A percentile compares a stretch with the other conserved stretches of the same genome.
These are phyloP conservation scores for Groenewaldozyma tartarivorans DNA, from an alignment of 805 yeast genomes.

Conservation along the genomic window DNA sequence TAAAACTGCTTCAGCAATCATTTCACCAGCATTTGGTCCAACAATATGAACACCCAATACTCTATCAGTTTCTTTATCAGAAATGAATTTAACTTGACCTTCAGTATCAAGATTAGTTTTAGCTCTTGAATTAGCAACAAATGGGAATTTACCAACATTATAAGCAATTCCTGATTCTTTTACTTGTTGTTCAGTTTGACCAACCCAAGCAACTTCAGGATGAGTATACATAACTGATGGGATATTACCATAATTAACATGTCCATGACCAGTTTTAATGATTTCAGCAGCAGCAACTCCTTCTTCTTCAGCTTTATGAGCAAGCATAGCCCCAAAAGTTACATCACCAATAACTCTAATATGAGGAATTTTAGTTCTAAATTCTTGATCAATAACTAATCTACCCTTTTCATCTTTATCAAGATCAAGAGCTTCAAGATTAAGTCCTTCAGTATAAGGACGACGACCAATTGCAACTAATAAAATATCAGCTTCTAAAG, in stretches of 20 bases:
- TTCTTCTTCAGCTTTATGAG: slow-evolving; percentile 99
- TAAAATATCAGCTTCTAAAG: slow-evolving; percentile 81
- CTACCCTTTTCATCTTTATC: slow-evolving; percentile 91
- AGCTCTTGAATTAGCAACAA: slow-evolving; percentile 98
- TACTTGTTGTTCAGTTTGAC: slow-evolving; percentile 89
- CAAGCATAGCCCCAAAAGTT: slow-evolving; percentile 98
- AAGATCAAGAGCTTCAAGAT: slow-evolving; percentile 79
- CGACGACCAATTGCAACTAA: slow-evolving; percentile 98
- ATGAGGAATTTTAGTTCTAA: slow-evolving; percentile 83
- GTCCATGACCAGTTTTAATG: slow-evolving; percentile 90
- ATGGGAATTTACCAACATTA: slow-evolving; percentile 97
- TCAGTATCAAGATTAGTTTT: slow-evolving; percentile 96
- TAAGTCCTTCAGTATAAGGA: slow-evolving; percentile 86
- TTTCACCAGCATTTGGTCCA: slow-evolving; percentile 98
- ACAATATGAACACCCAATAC: slow-evolving; percentile 93
- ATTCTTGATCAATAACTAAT: slow-evolving; percentile 87
- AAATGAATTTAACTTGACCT: slow-evolving; percentile 91
- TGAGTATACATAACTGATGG: slow-evolving; percentile 99
- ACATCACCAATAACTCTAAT: slow-evolving; percentile 97
- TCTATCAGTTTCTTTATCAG: slow-evolving; percentile 96
- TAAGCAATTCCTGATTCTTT: slow-evolving; percentile 86
- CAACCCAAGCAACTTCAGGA: slow-evolving; percentile 99
- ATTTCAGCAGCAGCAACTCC: slow-evolving; percentile 98
- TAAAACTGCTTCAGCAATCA: slow-evolving; percentile 97
- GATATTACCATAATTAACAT: slow-evolving; percentile 94